These are phyloP conservation scores for Candida labiduridarum DNA, from an alignment of 1,139 yeast species.

Conservation along the genomic window DNA sequence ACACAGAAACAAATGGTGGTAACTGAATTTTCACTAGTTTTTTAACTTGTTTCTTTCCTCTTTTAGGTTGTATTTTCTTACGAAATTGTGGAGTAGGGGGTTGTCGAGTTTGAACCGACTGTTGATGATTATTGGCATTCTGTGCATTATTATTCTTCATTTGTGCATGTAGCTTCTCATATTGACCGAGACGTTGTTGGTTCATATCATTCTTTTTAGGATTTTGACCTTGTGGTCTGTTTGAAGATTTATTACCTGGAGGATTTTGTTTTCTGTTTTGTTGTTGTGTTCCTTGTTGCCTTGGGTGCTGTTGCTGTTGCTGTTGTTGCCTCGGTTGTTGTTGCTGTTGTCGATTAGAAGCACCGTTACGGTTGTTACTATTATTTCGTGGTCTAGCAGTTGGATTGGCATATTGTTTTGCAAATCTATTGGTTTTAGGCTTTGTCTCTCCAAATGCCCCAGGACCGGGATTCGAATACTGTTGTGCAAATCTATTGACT, in stretches of 20 bases:
- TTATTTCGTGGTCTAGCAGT: not conserved
- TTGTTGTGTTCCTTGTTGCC: not conserved
- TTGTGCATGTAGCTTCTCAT: constrained; percentile 5
- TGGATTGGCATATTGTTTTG: constrained; percentile 12
- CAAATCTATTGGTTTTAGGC: constrained; percentile 14
- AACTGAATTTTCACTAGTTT: constrained; percentile 48
- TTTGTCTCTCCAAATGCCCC: constrained; percentile 3
- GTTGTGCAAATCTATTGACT: constrained; percentile 14
- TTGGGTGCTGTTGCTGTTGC: not conserved
- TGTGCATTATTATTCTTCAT: constrained; percentile 1
- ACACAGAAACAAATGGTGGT: constrained; percentile 74
- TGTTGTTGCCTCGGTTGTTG: not conserved
- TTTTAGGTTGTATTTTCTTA: constrained; percentile 11
- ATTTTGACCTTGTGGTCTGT: constrained; percentile 10
- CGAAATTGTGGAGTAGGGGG: not conserved
- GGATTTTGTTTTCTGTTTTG: constrained; percentile 7
- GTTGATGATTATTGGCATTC: not conserved
- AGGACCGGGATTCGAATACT: not conserved
- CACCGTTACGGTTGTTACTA: not conserved
- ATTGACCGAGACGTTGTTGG: constrained; percentile 2
- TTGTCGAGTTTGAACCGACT: not conserved
- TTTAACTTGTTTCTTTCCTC: constrained; percentile 12
- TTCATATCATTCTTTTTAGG: constrained; percentile 3
- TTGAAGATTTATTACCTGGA: not conserved
- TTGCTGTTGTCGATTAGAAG: not conserved